Base-by-base conservation (phyloP, 106 monocot genomes). In the Dendrobium catenatum region DNA sequence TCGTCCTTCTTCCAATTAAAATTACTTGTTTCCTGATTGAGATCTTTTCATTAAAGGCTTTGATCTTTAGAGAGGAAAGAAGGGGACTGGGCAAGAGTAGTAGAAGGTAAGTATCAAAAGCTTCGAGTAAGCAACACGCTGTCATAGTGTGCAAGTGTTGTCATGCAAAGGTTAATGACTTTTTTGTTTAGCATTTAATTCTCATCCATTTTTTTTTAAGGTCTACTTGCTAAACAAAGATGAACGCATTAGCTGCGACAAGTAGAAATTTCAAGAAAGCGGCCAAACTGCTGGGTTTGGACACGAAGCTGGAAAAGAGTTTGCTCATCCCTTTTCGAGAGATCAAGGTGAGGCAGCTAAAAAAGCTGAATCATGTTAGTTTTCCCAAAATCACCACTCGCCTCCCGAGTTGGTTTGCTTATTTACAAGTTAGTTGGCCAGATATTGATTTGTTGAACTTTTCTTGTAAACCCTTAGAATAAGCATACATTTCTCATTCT, bases 311-410 rank as follows among this genome's bases (percentile, higher is more conserved):
- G 31, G 92, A 92, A 81, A 90, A 87, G 84, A 90, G 92, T 75
- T 83, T 95, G 75, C 85, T 95, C 15, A 95, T 95, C 77, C 95
- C 95, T 13, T 95, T 95, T 81, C 90, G 95, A 76, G 92, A 95
- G 66, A 95, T 95, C 86, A 95, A 95, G 95, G 95, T 90, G 43
- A 74, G 74, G 20, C 19, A 42, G 22, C 43, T 22, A 74, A 13
- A 13, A 70, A 70, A 1, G 33, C 13, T 70, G 70, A 70, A 70
- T 70, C 15, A 37, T 70, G 11, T 26, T 66, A 6, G 26, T 33
- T 29, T 58, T 37, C 70, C 37, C 33, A 70, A 70, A 37, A 33
- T 16, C 16, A 29, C 37, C 29, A 70, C 37, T 70, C 13, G 6
- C 24, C 64, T 66, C 24, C 64, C 15, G 26, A 26, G 24, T 22